A percentile compares a stretch with the other conserved stretches of the same genome.
Conservation (phyloP, 108 stramenopile genomes). For the Nitzschia sp. region DNA sequence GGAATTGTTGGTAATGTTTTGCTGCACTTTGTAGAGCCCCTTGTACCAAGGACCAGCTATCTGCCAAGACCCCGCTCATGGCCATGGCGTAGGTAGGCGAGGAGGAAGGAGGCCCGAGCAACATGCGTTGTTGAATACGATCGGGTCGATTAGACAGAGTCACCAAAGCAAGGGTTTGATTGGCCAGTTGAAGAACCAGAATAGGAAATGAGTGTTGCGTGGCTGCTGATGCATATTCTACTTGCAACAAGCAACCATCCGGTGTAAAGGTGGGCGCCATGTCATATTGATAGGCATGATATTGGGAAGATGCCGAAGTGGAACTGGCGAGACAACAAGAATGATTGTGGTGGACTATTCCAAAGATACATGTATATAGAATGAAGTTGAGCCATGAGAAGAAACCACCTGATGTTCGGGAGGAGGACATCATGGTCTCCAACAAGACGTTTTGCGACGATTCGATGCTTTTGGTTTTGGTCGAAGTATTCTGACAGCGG, state of each 20-base stretch:
- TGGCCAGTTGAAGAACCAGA: constrained; percentile 37
- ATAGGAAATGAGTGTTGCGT: constrained; percentile 58
- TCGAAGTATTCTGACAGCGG: too few species aligned
- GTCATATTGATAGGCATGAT: constrained; percentile 82
- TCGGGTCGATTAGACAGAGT: constrained; percentile 7
- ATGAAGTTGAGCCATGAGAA: too few species aligned
- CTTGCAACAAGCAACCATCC: constrained; percentile 79
- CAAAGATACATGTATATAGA: too few species aligned
- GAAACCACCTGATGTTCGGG: too few species aligned
- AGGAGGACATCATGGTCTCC: too few species aligned
- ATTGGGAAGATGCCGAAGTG: constrained; percentile 14
- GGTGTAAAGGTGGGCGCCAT: constrained; percentile 79
- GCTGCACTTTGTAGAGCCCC: constrained; percentile 25
- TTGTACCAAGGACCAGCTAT: constrained; percentile 55
- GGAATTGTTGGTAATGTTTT: constrained; percentile 22
- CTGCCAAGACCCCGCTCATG: constrained; percentile 67
- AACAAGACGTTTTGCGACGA: too few species aligned
- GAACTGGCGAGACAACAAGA: too few species aligned
- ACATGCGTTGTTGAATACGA: constrained; percentile 28
- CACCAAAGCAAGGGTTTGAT: constrained; percentile 16
- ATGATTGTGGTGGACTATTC: too few species aligned
- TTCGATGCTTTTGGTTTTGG: too few species aligned
- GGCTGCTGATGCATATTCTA: constrained; percentile 77
- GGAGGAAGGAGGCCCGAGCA: constrained; percentile 15
- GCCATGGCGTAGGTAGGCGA: constrained; percentile 38